Evolutionary conservation across 2,329 filamentous ascomycete genomes (phyloP), one percentile per base, ranked within the genome.

Genomic region (Alternaria consortialis): DNA sequence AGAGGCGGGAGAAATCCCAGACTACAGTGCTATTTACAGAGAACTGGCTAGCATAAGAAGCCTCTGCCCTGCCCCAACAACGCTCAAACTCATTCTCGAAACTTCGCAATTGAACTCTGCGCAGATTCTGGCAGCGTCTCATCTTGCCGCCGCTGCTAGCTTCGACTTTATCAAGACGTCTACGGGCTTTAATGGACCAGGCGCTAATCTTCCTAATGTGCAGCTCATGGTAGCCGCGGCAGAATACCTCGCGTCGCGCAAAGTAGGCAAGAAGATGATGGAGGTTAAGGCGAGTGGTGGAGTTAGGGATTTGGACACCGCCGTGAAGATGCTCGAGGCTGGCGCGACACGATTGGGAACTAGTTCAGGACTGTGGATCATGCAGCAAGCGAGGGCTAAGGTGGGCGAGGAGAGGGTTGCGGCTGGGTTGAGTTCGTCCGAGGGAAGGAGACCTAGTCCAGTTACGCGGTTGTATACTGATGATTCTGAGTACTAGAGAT

Each of bases 111-210:
- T 88, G 17, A 73, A 70, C 3, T 63, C 71, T 5, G 68, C 78
- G 5, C 80, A 88, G 63, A 83, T 88, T 55, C 80, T 88, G 34
- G 85, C 85, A 1, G 86, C 81, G 0, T 82, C 81, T 17, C 80
- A 84, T 23, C 78, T 88, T 40, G 82, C 84, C 2, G 82, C 81
- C 15, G 79, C 82, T 34, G 85, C 86, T 2, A 81, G 81, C 5
- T 84, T 85, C 48, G 85, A 88, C 66, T 88, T 83, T 63, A 83
- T 89, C 62, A 88, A 88, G 77, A 88, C 87, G 0, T 84, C 82
- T 31, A 88, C 87, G 1, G 87, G 87, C 1, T 88, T 87, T 73
- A 82, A 83, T 51, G 86, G 86, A 0, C 77, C 79, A 1, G 86
- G 86, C 8, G 86, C 86, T 0, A 83, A 72, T 36, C 76, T 82